Evolutionary conservation across 805 yeast species (phyloP), one percentile per base, ranked within the genome.

Genomic region (Wilhelminamyces savonicus): DNA sequence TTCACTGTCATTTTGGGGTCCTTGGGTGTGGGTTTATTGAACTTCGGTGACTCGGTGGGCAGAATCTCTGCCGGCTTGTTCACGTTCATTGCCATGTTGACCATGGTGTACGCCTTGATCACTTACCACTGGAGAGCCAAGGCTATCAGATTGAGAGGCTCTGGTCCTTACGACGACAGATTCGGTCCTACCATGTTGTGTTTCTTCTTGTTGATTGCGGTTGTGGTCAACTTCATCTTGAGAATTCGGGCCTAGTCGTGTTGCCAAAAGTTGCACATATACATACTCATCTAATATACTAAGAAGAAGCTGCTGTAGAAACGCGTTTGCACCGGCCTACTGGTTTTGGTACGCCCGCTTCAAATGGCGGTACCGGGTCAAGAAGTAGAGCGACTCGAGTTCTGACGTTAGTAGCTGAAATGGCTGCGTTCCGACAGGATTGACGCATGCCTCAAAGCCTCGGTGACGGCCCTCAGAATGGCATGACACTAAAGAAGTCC

Each of bases 101-200:
- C 98, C 15, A 92, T 92, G 99, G 72, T 81, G 3, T 92, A 92
- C 50, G 98, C 99, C 2, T 71, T 92, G 39, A 73, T 86, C 27
- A 92, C 97, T 9, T 92, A 92, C 59, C 99, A 92, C 61, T 94
- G 98, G 98, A 84, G 99, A 69, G 98, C 98, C 2, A 86, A 88
- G 54, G 98, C 98, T 36, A 92, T 92, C 45, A 80, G 99, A 60
- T 74, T 90, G 62, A 80, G 97, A 61, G 98, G 98, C 24, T 78
- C 95, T 10, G 98, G 98, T 27, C 98, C 98, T n/a, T 92, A 92
- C 55, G 99, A 92, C 53, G 99, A 92, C 61, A 77, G 98, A 54
- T 81, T 92, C 44, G 99, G 99, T 26, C 98, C 99, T 27, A 94
- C 99, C 11, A 80, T 90, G 83, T 73, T 92, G 48, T 92, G 98